Evolutionary conservation across 345 rosid species (phyloP), one percentile per base, ranked within the genome.

Genomic region (Pelargonium nanum): DNA sequence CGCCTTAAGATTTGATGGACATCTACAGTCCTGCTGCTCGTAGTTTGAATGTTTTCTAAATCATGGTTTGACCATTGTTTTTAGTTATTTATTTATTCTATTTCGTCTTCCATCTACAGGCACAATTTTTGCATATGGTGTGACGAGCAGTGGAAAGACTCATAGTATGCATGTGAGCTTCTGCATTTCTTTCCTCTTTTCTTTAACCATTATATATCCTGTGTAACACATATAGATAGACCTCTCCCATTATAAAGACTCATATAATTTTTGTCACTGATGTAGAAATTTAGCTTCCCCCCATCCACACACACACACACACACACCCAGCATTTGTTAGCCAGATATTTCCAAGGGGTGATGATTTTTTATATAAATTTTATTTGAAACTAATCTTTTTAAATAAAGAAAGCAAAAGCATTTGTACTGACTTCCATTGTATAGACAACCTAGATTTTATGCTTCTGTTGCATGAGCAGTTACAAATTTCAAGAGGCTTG

Each of bases 81-180:
- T 40, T 15, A 40, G 15, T 12, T 40, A 40, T 40, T 40, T 40
- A 40, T 50, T 68, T 58, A 61, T 70, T 62, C 50, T 66, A 26
- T 75, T 64, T 68, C 60, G 67, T 59, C 48, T 2, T 70, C 64
- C 61, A 54, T 26, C 66, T 64, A 45, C 78, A 93, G 99, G 99
- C 65, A 93, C 99, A 45, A 86, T 93, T 70, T 93, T 89, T 76
- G 99, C 99, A 53, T 93, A 93, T 72, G 99, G 99, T 51, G 97
- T 93, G 74, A 93, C 99, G 60, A 93, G 99, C 85, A 93, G 99
- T 67, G 99, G 99, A 75, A 93, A 93, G 79, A 93, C 99, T 70
- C 99, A 93, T 68, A 89, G 97, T 19, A 93, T 93, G 99, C 97
- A 87, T 82, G 99, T 93, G 75, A 89, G 94, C 68, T 70, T 54